Base-by-base conservation (phyloP, 2,329 filamentous ascomycete genomes). In the Claviceps fusiformis region DNA sequence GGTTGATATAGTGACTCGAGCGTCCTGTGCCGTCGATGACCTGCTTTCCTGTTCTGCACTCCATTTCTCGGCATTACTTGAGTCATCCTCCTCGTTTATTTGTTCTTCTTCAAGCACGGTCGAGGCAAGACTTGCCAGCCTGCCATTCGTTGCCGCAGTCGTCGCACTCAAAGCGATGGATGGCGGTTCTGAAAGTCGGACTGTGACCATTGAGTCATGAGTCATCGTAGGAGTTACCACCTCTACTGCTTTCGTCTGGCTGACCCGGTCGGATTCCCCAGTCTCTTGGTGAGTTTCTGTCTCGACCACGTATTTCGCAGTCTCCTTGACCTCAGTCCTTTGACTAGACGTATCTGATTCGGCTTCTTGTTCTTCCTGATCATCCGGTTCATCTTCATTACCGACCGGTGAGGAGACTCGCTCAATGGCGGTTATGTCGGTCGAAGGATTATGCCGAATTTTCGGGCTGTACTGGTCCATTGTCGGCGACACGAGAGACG, bases 201-300 rank as follows among this genome's bases (percentile, higher is more conserved):
- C 86, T 8, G 86, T 89, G 49, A 89, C 85, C 83, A 89, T 85
- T 24, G 86, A 89, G 69, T 89, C 85, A 66, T 79, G 78, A 24
- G 67, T 60, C 66, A 70, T 70, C 57, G 66, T 71, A n/a, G 68
- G 67, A 48, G 67, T 69, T 61, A 65, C 66, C 45, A 61, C 59
- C 52, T 37, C 60, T 56, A 58, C 54, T 56, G 67, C 62, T 58
- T 61, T 61, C 50, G 56, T 56, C 57, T 63, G 60, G 57, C 60
- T 57, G 62, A 60, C 56, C 45, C 53, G 60, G 15, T 44, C 35
- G 33, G 43, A 29, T 10, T 45, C 44, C 19, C 13, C 33, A 13
- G 15, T 19, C 24, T 41, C 39, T 24, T 53, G 31, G 24, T 35
- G 6, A 6, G 37, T 41, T 33, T 52, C 29, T 17, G 9, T 44